These are phyloP conservation scores for Betula pendula DNA, from an alignment of 306 rosid species.

Conservation along the genomic window DNA sequence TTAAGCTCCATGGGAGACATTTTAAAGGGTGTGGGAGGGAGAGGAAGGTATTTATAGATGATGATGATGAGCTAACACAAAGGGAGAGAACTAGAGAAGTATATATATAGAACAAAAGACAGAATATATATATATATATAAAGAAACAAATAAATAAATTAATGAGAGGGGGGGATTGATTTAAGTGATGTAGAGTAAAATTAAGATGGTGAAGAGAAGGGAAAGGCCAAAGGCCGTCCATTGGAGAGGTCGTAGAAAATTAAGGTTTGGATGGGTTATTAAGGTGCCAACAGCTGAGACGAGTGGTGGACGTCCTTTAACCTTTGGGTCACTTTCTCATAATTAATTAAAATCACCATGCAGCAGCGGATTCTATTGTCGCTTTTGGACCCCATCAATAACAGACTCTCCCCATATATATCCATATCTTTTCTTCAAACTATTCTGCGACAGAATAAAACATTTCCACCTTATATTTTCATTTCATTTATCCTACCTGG, in stretches of 20 bases:
- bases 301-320: conserved; percentile 24
- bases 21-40: background rate
- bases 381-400: background rate
- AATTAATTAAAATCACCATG: conserved; percentile 6
- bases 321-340: conserved; percentile 21
- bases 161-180: no score
- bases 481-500: background rate
- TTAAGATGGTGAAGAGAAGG: background rate
- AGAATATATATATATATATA: conserved; percentile 1
- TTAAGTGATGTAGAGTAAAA: no score
- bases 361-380: background rate
- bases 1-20: conserved; percentile 21
- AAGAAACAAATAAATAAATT: background rate
- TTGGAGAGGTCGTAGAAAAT: conserved; percentile 19
- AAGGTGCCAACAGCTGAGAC: conserved; percentile 34
- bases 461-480: background rate
- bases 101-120: background rate
- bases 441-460: background rate
- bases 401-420: background rate
- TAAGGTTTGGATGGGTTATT: conserved; percentile 1
- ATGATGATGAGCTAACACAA: no score
- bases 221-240: conserved; percentile 40
- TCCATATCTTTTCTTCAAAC: background rate
- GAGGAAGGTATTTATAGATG: background rate
- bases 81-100: background rate